Conservation (phyloP, 106 monocot species). For the Dendrobium huoshanense region DNA sequence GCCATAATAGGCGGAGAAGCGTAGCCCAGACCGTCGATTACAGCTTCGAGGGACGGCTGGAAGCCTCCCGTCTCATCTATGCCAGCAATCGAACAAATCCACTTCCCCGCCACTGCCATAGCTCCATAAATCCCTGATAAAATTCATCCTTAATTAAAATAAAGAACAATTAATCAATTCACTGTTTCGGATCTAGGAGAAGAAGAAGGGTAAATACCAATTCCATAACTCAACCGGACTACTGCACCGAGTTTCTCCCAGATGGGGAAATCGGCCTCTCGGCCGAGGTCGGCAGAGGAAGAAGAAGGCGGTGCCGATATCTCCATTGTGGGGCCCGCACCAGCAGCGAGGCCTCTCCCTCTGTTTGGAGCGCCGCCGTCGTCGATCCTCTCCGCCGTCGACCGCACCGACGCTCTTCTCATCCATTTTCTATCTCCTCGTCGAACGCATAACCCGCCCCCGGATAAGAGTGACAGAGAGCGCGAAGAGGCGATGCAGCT, state of each 20-base stretch:
- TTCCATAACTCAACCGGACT: slow-evolving; percentile 80
- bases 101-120: slow-evolving; percentile 82
- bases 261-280: slow-evolving; percentile 41
- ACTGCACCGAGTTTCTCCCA: slow-evolving; percentile 89
- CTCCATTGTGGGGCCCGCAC: slow-evolving; percentile 16
- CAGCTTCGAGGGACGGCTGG: slow-evolving; percentile 62
- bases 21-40: slow-evolving; percentile 85
- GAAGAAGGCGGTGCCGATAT: slow-evolving; percentile 15
- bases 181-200: neutral
- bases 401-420: neutral
- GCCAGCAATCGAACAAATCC: slow-evolving; percentile 78
- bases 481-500: slow-evolving; percentile 15
- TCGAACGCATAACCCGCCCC: slow-evolving; percentile 1
- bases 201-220: slow-evolving; percentile 31
- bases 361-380: slow-evolving; percentile 10
- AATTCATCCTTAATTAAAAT: neutral
- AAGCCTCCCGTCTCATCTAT: slow-evolving; percentile 73
- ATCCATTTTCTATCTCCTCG: neutral
- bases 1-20: slow-evolving; percentile 97
- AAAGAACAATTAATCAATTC: neutral
- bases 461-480: slow-evolving; percentile 4
- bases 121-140: slow-evolving; percentile 74
- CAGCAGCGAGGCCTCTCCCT: slow-evolving; percentile 24
- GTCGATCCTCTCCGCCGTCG: slow-evolving; percentile 32
- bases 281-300: slow-evolving; percentile 17